Base-by-base conservation (phyloP, 129 eudicot genomes). In the Glebionis coronaria region DNA sequence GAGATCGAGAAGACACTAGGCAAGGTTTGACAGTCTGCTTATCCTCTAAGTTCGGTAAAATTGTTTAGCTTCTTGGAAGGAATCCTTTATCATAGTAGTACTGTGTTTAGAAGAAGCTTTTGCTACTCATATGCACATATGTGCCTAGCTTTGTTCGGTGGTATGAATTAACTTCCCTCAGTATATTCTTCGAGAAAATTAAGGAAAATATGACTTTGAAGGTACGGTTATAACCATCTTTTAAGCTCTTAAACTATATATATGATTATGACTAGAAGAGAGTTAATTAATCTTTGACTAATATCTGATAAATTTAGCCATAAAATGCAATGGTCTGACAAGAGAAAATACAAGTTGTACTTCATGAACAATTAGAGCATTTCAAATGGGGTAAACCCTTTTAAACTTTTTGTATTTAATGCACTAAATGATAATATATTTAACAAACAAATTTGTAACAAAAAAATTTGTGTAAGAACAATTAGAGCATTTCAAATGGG, bases 1-100 rank as follows among this genome's bases (percentile, higher is more conserved):
- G 83, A 85, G 76, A n/a, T n/a, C n/a, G n/a, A 77, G 85, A 74
- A 67, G 85, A 61, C 40, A 61, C 63, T 80, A 62, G 72, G 31
- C 19, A 14, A 49, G 60, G 57, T 50, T 28, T 53, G 42, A 35
- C 20, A 42, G 12, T 65, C 44, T 51, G 63, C 53, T 49, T 65
- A 65, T 65, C 28, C 21, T 77, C 44, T n/a, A 8, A 56, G 68
- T 56, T 65, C 18, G 10, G 61, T 58, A 77, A 19, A 51, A 31
- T 58, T 40, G 20, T 7, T 59, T 66, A 65, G 77, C 63, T 68
- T 59, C 35, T 38, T 70, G 44, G 72, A 56, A 59, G 55, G 55
- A 68, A 18, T 42, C 71, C 31, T 56, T 8, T 14, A 31, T 27
- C 47, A 40, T 59, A 16, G 69, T 63, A 54, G 52, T 68, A 38